Base-by-base conservation (phyloP, 2,329 filamentous ascomycete genomes). In the Pseudomassariella vexata region DNA sequence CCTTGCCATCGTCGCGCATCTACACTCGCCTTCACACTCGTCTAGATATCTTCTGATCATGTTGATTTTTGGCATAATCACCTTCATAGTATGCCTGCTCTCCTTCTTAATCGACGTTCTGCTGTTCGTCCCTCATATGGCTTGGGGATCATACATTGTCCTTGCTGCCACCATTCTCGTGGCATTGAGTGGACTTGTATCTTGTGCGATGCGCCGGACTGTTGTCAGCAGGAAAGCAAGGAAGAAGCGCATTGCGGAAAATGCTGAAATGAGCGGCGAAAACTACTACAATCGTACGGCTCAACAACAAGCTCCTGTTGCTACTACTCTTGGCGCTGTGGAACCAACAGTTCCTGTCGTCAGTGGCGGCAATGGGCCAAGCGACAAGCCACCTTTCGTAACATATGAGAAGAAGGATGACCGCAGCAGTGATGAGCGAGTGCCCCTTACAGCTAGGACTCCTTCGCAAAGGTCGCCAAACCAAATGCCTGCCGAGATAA, bases 261-360 rank as follows among this genome's bases (percentile, higher is more conserved):
- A 96, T 54, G 86, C 89, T 6, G 89, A 96, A 55, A 96, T 96
- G 89, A 96, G 85, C 55, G 90, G 90, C 18, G 80, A 92, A 49
- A 92, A 89, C 52, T 95, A 83, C 56, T 95, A 94, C 60, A 83
- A 81, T 49, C 73, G 81, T 37, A 76, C 82, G 57, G 70, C 65
- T 22, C 69, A 76, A 39, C 61, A 65, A 30, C 70, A 77, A 39
- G 53, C 67, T 21, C 48, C 59, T 23, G 55, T 60, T 6, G 53
- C 62, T 5, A 52, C 54, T 5, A 14, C 23, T 2, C 20, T 24
- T 3, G n/a, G n/a, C n/a, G 56, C 62, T 19, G 61, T 68, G 40
- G 71, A 82, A 40, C 73, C 79, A 6, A 76, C 76, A 14, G 60
- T 79, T 32, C 72, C 78, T 7, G 60, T 73, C 27, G 56, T 77